Conservation (phyloP, 805 yeast genomes). For the Blastobotrys terrestris region DNA sequence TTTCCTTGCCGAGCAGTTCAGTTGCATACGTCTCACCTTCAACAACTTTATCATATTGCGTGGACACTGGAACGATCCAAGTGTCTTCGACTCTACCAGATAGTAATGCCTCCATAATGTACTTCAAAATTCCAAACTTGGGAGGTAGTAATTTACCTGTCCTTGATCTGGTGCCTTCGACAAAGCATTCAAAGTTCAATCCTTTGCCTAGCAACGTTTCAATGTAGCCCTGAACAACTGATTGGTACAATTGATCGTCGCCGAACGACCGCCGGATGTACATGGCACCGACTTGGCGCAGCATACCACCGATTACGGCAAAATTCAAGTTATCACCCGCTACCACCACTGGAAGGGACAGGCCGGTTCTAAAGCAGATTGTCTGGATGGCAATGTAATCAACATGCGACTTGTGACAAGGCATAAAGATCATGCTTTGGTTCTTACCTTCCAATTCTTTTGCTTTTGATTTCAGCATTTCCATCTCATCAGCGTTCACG, state of each 20-base stretch:
- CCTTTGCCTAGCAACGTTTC: constrained; percentile 45
- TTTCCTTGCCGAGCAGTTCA: constrained; percentile 53
- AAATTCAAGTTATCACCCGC: constrained; percentile 65
- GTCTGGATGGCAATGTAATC: constrained; percentile 56
- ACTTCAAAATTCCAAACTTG: constrained; percentile 55
- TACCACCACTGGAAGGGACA: constrained; percentile 50
- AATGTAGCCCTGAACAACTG: constrained; percentile 37
- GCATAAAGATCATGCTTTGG: constrained; percentile 41
- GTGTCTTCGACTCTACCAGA: constrained; percentile 37
- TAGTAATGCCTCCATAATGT: constrained; percentile 41
- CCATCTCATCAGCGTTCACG: constrained; percentile 31
- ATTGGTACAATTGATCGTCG: constrained; percentile 42
- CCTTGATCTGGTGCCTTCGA: constrained; percentile 62
- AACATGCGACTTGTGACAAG: constrained; percentile 57
- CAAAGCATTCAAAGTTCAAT: constrained; percentile 50
- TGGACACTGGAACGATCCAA: constrained; percentile 49
- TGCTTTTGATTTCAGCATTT: constrained; percentile 30
- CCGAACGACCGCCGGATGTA: constrained; percentile 46
- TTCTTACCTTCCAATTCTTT: constrained; percentile 29
- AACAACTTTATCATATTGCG: constrained; percentile 54
- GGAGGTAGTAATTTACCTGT: constrained; percentile 60
- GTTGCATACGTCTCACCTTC: constrained; percentile 49
- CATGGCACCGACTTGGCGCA: constrained; percentile 50
- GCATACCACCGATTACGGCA: constrained; percentile 45
- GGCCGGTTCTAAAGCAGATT: constrained; percentile 45